These are phyloP conservation scores for Beta vulgaris DNA, from an alignment of 148 eudicot genomes.

Conservation along the genomic window DNA sequence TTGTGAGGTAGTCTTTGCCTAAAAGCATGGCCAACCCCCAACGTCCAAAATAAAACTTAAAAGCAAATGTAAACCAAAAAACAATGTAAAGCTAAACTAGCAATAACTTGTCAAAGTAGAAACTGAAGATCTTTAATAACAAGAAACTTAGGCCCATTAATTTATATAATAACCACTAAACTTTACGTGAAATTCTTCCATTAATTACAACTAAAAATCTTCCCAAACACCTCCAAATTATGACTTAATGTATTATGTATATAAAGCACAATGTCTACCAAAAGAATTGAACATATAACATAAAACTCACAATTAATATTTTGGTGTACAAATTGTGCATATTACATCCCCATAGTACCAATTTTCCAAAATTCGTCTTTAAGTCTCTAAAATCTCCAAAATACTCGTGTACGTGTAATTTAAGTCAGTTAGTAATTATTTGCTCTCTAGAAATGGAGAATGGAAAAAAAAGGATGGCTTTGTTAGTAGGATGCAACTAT, in stretches of 20 bases:
- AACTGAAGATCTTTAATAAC: neutral
- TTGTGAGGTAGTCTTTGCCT: neutral
- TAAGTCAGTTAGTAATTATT: neutral
- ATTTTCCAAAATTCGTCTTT: too few species aligned
- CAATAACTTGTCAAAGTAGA: neutral
- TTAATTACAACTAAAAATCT: neutral
- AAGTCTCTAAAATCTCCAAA: neutral
- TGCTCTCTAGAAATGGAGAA: conserved; percentile 12
- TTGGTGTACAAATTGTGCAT: too few species aligned
- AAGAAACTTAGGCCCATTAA: neutral
- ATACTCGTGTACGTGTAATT: neutral
- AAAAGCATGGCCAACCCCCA: neutral
- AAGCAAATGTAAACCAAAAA: conserved; percentile 9
- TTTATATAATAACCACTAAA: neutral
- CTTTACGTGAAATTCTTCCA: conserved; percentile 15
- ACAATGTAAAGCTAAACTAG: conserved; percentile 2
- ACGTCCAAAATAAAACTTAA: neutral
- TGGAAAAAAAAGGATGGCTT: conserved; percentile 31
- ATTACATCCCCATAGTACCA: too few species aligned
- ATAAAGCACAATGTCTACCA: conserved; percentile 9
- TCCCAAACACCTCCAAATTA: neutral
- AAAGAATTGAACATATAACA: neutral
- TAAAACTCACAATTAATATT: too few species aligned
- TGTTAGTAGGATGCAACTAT: conserved; percentile 43
- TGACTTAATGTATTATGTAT: neutral